phyloP scores from a whole-genome alignment of 202 grass and related monocot species.

The Brachypodium distachyon region DNA sequence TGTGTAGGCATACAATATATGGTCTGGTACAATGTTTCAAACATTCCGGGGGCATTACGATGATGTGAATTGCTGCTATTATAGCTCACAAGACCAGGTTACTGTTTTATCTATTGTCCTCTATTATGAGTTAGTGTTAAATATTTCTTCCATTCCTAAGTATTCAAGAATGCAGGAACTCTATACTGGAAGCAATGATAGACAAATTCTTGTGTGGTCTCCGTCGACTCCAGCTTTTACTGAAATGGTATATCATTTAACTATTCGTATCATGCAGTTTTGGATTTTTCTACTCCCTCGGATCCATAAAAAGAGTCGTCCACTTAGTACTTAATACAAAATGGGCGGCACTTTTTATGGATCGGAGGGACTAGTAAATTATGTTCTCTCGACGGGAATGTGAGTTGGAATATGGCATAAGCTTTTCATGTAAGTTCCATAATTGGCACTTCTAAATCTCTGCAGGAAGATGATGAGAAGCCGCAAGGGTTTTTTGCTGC shows the following conservation, averaged over 20 bases:
- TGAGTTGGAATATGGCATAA: neutral
- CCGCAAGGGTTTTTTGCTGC: constrained; percentile 9
- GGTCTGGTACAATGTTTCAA: constrained; percentile 53
- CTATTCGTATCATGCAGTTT: neutral
- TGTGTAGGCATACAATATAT: constrained; percentile 70
- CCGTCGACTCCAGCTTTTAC: constrained; percentile 47
- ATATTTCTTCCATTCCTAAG: constrained; percentile 17
- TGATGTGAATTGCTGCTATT: constrained; percentile 81
- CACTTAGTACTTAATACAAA: too few relatives aligned
- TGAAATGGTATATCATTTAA: constrained; percentile 51
- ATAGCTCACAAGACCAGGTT: constrained; percentile 64
- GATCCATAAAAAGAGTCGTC: too few relatives aligned
- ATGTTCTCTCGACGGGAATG: neutral
- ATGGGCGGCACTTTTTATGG: too few relatives aligned
- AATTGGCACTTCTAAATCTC: neutral
- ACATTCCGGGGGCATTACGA: constrained; percentile 86
- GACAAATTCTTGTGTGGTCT: constrained; percentile 98
- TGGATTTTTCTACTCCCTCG: too few relatives aligned
- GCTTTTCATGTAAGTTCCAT: constrained; percentile 1
- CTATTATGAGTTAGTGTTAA: neutral
- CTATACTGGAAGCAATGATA: constrained; percentile 92
- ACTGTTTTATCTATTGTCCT: neutral
- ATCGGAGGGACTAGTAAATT: neutral
- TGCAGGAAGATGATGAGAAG: constrained; percentile 61
- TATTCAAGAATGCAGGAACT: constrained; percentile 56